phyloP scores from a whole-genome alignment of 768 basidiomycete species.

The Russula griseocarnosa region DNA sequence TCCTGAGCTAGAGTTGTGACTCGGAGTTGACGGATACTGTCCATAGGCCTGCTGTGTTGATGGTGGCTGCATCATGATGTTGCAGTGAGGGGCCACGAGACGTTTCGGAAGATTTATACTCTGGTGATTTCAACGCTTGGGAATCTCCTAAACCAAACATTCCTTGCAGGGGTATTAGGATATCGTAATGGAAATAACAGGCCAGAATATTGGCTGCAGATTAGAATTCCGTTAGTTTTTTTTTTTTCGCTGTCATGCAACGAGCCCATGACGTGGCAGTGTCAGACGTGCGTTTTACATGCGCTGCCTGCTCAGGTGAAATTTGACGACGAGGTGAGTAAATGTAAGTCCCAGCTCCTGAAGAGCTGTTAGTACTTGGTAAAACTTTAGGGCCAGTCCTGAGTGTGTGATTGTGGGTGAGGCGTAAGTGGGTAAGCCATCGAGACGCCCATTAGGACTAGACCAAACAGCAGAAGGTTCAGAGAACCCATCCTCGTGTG shows the following conservation, averaged over 20 bases:
- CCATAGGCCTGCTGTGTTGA: neutral
- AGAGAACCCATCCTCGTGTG: conserved; percentile 30
- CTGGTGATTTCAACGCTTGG: neutral
- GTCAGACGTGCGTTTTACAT: no score
- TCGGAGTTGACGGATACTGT: neutral
- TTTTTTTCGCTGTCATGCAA: neutral
- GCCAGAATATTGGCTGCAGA: no score
- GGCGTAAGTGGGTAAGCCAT: conserved; percentile 39
- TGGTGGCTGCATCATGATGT: neutral
- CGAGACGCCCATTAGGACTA: conserved; percentile 36
- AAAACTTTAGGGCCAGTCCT: neutral
- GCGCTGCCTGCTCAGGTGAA: no score
- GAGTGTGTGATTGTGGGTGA: conserved; percentile 41
- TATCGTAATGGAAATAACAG: neutral
- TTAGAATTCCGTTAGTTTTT: no score
- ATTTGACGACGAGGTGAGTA: neutral
- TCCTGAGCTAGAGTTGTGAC: neutral
- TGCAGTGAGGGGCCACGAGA: neutral
- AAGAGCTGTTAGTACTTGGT: neutral
- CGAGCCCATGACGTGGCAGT: no score
- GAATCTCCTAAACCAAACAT: neutral
- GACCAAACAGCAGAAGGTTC: conserved; percentile 32
- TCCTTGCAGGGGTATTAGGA: neutral
- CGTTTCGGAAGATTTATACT: neutral
- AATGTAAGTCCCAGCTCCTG: neutral